A percentile compares a stretch with the other conserved stretches of the same genome.
Evolutionary conservation across 441 rosid genomes (phyloP).

Genomic region (Erodium trifolium): DNA sequence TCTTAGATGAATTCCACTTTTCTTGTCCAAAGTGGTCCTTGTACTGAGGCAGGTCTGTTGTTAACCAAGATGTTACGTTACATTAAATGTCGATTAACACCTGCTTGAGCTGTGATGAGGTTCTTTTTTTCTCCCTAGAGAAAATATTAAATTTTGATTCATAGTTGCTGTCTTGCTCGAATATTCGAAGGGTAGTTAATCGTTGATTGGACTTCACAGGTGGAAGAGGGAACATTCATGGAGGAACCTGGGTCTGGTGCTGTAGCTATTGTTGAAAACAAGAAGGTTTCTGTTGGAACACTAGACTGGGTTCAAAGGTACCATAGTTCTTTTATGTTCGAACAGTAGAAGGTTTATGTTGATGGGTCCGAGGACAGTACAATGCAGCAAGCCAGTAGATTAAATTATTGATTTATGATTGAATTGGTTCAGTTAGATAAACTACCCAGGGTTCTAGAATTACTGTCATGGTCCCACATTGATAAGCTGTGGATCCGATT

Average conservation of each 20-base stretch:
- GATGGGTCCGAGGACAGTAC: background rate
- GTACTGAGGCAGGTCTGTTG: background rate
- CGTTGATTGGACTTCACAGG: constrained; percentile 31
- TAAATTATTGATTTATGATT: background rate
- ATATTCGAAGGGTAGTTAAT: background rate
- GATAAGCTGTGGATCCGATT: too few relatives aligned
- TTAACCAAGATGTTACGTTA: background rate
- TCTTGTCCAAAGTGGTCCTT: background rate
- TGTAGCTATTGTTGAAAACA: constrained; percentile 52
- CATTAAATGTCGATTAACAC: background rate
- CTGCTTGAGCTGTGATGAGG: background rate
- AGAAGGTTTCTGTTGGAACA: constrained; percentile 80
- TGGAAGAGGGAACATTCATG: constrained; percentile 65
- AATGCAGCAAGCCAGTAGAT: background rate
- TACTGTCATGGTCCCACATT: background rate
- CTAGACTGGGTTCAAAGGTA: constrained; percentile 89
- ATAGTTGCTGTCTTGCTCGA: background rate
- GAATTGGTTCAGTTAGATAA: background rate
- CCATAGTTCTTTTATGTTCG: background rate
- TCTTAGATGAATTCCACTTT: background rate
- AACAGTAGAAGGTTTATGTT: too few relatives aligned
- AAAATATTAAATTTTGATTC: background rate
- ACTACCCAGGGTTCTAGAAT: background rate
- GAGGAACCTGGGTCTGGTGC: constrained; percentile 98
- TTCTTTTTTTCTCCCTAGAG: background rate